A percentile compares a stretch with the other conserved stretches of the same genome.
Evolutionary conservation across 495 filamentous ascomycete genomes (phyloP).

Genomic region (Aspergillus ostianus): DNA sequence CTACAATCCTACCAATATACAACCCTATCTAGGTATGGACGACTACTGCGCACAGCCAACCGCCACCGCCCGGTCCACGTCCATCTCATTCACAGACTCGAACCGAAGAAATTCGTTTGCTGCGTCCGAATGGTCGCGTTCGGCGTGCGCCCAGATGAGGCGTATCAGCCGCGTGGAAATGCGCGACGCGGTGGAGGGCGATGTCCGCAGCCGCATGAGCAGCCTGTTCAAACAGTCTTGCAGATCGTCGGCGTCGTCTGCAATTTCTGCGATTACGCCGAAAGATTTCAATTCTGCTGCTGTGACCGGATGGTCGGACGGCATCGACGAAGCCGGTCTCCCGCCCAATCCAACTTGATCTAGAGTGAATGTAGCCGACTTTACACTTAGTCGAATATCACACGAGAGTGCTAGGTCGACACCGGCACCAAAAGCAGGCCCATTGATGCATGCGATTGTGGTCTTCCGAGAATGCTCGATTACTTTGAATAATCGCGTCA

Average conservation of each 20-base stretch:
- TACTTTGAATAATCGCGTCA: constrained; percentile 26
- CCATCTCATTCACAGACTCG: background rate
- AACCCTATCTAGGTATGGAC: no score
- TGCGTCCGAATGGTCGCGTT: constrained; percentile 10
- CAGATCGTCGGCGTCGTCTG: constrained; percentile 10
- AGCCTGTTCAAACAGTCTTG: constrained; percentile 7
- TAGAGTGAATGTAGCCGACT: constrained; percentile 26
- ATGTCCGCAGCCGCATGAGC: constrained; percentile 13
- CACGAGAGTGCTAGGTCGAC: constrained; percentile 39
- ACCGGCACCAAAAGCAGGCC: constrained; percentile 39
- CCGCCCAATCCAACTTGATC: constrained; percentile 36
- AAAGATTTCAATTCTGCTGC: constrained; percentile 22
- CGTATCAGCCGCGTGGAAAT: constrained; percentile 27
- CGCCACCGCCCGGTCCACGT: no score
- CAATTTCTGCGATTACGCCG: constrained; percentile 21
- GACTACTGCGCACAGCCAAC: background rate
- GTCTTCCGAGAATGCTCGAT: constrained; percentile 36
- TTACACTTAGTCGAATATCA: constrained; percentile 28
- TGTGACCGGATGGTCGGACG: constrained; percentile 27
- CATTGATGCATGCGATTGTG: constrained; percentile 36
- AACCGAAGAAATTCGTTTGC: background rate
- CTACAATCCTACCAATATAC: no score
- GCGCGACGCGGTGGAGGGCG: constrained; percentile 20
- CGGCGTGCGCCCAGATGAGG: constrained; percentile 23
- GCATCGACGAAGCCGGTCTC: constrained; percentile 28